Percentiles rank a stretch among this genome's conserved stretches.
Evolutionary conservation across 2,329 filamentous ascomycete genomes (phyloP).

Genomic region (Penicillium hordei): DNA sequence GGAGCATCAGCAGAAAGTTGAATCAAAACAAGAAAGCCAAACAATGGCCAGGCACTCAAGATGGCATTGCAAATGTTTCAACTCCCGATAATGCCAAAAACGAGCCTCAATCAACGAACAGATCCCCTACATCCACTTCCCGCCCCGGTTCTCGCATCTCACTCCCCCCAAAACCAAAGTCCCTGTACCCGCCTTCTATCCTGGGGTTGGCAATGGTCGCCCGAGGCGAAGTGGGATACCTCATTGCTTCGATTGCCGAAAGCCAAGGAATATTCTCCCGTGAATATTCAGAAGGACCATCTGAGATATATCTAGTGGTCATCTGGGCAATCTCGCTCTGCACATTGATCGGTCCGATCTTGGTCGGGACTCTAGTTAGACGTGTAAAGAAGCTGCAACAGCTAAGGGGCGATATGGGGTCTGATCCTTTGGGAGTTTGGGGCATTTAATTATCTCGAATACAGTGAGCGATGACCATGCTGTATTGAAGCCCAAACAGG

Average conservation of each 20-base stretch:
- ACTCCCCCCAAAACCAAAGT: constrained; percentile 52
- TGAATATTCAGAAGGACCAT: constrained; percentile 24
- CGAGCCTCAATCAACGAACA: neutral
- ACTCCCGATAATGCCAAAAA: neutral
- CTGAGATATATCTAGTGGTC: constrained; percentile 54
- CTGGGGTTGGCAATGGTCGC: constrained; percentile 71
- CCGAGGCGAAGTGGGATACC: constrained; percentile 75
- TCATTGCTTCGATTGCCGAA: constrained; percentile 70
- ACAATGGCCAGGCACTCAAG: neutral
- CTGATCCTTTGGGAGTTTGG: constrained; percentile 48
- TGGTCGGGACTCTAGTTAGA: constrained; percentile 52
- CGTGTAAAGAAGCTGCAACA: constrained; percentile 46
- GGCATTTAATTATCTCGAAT: constrained; percentile 32
- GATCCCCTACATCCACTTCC: neutral
- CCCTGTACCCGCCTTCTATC: constrained; percentile 66
- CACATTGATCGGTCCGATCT: constrained; percentile 55
- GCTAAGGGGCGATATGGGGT: constrained; percentile 15
- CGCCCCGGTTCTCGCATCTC: neutral
- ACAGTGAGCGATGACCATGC: neutral
- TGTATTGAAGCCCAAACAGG: neutral
- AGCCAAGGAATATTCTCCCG: constrained; percentile 49
- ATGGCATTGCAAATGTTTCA: neutral
- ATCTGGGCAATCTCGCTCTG: constrained; percentile 60
- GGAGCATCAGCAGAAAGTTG: neutral
- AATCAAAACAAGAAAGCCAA: neutral